These are phyloP conservation scores for Monosporascus cannonballus DNA, from an alignment of 2,329 filamentous ascomycete genomes.

Conservation along the genomic window DNA sequence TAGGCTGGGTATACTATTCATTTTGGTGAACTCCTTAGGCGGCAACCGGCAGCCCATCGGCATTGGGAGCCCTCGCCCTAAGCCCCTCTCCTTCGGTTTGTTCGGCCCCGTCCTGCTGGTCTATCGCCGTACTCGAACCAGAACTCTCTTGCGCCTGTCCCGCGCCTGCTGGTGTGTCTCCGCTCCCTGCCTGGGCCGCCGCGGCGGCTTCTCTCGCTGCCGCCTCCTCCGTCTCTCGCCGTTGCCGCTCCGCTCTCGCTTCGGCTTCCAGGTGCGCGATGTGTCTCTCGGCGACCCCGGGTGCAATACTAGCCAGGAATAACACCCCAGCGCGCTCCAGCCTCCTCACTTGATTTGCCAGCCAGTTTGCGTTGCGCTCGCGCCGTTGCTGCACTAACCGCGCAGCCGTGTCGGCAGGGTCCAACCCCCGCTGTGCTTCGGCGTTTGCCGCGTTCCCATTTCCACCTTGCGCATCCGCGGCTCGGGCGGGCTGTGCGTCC, in stretches of 20 bases:
- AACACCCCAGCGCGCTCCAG: constrained; percentile 55
- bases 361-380: constrained; percentile 40
- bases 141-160: not conserved
- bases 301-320: constrained; percentile 60
- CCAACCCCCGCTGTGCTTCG: constrained; percentile 18
- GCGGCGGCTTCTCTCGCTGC: constrained; percentile 31
- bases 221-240: constrained; percentile 36
- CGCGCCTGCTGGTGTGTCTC: not conserved
- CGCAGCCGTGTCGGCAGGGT: constrained; percentile 47
- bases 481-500: constrained; percentile 17
- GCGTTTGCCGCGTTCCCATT: constrained; percentile 18
- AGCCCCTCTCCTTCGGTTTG: not conserved
- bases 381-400: constrained; percentile 45
- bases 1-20: not conserved
- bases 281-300: constrained; percentile 59
- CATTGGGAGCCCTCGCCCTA: not conserved
- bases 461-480: constrained; percentile 23
- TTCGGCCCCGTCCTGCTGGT: not conserved
- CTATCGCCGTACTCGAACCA: not conserved
- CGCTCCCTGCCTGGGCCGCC: constrained; percentile 9
- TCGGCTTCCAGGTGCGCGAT: constrained; percentile 53
- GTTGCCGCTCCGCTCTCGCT: constrained; percentile 37
- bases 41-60: not conserved
- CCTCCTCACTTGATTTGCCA: constrained; percentile 44
- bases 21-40: not conserved